Evolutionary conservation across 108 stramenopile species (phyloP).

Genomic region (Pelagomonas calceolata): DNA sequence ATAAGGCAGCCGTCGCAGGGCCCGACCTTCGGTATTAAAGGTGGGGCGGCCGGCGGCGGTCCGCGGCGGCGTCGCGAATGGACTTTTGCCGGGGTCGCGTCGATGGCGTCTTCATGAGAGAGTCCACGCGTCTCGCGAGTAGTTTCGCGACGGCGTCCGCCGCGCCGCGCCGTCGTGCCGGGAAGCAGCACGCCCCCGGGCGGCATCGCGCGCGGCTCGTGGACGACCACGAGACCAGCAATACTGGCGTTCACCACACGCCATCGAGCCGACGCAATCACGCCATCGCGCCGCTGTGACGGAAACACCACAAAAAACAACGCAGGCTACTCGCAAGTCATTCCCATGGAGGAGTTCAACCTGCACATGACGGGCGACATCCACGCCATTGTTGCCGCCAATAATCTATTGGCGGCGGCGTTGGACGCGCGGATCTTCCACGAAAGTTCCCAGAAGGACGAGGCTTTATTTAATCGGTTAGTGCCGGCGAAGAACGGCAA

Average conservation of each 20-base stretch:
- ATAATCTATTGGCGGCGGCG: conserved; percentile 93
- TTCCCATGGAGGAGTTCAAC: conserved; percentile 84
- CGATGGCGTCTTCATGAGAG: too few species aligned
- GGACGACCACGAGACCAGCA: too few species aligned
- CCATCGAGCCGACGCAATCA: too few species aligned
- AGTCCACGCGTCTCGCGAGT: too few species aligned
- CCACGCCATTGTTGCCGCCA: conserved; percentile 79
- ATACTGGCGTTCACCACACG: too few species aligned
- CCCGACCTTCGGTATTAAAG: conserved; percentile 99
- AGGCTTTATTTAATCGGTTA: conserved; percentile 75
- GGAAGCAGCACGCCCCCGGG: too few species aligned
- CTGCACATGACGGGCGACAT: conserved; percentile 94
- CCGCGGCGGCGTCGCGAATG: conserved; percentile 17
- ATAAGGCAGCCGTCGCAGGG: conserved; percentile 75
- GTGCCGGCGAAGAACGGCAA: conserved; percentile 43
- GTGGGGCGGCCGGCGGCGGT: conserved; percentile 93
- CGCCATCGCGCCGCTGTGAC: too few species aligned
- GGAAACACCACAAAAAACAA: background rate
- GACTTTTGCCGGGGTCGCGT: too few species aligned
- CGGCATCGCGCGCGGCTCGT: too few species aligned
- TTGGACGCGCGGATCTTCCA: conserved; percentile 95
- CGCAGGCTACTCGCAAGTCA: conserved; percentile 78
- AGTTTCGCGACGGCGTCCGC: too few species aligned
- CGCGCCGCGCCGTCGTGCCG: too few species aligned
- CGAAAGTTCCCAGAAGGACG: conserved; percentile 75